These are phyloP conservation scores for Epithele typhae DNA, from an alignment of 768 basidiomycete genomes.

Conservation along the genomic window DNA sequence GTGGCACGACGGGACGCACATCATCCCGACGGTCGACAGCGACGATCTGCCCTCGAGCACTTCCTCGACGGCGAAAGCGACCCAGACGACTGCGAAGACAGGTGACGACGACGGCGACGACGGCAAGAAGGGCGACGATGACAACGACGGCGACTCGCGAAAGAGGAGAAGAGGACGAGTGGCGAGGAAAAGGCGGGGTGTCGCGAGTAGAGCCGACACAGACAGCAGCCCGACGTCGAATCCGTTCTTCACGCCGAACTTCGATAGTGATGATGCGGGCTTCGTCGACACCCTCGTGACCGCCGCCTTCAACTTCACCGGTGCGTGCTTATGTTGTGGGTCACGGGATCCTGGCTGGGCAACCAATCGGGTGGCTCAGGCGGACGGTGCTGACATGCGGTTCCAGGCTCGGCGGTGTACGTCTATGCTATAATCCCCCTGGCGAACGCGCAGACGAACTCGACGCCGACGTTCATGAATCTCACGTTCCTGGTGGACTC, in stretches of 20 bases:
- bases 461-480: conserved; percentile 37
- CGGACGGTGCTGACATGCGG: not conserved
- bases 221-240: conserved; percentile 4
- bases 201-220: conserved; percentile 2
- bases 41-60: conserved; percentile 7
- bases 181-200: not conserved
- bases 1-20: conserved; percentile 24
- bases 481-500: conserved; percentile 42
- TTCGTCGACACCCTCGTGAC: conserved; percentile 20
- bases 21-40: conserved; percentile 15
- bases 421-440: conserved; percentile 39
- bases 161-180: too few relatives aligned
- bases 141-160: conserved; percentile 1
- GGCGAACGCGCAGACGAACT: conserved; percentile 19
- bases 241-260: conserved; percentile 20
- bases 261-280: conserved; percentile 21
- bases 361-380: not conserved
- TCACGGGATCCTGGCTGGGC: conserved; percentile 1
- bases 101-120: conserved; percentile 9
- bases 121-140: not conserved
- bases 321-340: conserved; percentile 13
- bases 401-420: conserved; percentile 44
- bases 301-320: conserved; percentile 26
- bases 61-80: not conserved
- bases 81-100: not conserved